A percentile compares a stretch with the other conserved stretches of the same genome.
Conservation (phyloP, 208 protist genomes). For the Naegleria lovaniensis region DNA sequence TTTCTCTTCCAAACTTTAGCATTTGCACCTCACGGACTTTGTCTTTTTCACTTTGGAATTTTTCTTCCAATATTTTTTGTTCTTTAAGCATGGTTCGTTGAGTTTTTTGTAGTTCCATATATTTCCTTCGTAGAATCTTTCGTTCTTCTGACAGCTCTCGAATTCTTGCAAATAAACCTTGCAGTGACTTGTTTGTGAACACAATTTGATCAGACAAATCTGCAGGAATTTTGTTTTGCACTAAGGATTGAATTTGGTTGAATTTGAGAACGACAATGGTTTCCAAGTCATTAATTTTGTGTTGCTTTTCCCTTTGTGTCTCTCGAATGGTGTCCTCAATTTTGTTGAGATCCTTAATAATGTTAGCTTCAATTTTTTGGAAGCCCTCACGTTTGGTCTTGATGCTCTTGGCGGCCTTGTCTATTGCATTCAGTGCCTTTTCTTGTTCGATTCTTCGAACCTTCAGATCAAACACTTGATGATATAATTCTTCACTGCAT, state of each 20-base stretch:
- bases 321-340: conserved; percentile 46
- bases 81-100: conserved; percentile 39
- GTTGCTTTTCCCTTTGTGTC: conserved; percentile 55
- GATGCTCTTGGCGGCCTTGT: conserved; percentile 47
- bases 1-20: conserved; percentile 50
- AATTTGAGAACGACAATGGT: conserved; percentile 47
- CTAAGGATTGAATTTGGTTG: conserved; percentile 39
- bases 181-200: conserved; percentile 32
- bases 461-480: conserved; percentile 54
- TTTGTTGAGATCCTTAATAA: conserved; percentile 50
- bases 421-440: neutral
- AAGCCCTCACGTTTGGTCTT: conserved; percentile 44
- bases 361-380: conserved; percentile 47
- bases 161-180: conserved; percentile 31
- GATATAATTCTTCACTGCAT: conserved; percentile 49
- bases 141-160: conserved; percentile 36
- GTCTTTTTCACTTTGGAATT: conserved; percentile 38
- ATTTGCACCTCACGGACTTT: conserved; percentile 49
- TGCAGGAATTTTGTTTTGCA: conserved; percentile 28
- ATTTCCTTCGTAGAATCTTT: conserved; percentile 25
- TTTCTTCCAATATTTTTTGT: conserved; percentile 37
- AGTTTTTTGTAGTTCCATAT: conserved; percentile 33
- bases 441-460: conserved; percentile 54
- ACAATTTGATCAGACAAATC: conserved; percentile 40
- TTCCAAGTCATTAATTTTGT: conserved; percentile 58